phyloP scores from a whole-genome alignment of 2,329 filamentous ascomycete genomes.

The Cercospora brassicicola region DNA sequence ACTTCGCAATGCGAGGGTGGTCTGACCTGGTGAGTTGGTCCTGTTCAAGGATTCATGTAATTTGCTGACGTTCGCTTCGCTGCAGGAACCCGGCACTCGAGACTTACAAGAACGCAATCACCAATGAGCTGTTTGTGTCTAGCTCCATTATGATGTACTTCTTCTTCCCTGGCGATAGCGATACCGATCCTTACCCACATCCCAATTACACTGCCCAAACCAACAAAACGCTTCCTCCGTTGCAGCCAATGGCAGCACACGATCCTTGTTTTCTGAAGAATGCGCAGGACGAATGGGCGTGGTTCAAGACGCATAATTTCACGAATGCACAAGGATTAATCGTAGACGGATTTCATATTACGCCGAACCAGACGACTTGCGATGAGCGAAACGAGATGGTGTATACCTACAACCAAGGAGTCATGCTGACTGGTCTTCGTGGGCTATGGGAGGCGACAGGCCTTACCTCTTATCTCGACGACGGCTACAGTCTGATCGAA shows the following conservation, averaged over 20 bases:
- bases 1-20: conserved; percentile 77
- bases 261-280: conserved; percentile 66
- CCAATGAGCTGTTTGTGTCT: conserved; percentile 85
- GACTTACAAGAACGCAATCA: conserved; percentile 96
- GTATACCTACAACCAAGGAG: conserved; percentile 95
- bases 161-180: conserved; percentile 78
- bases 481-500: conserved; percentile 74
- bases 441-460: conserved; percentile 80
- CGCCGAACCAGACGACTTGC: conserved; percentile 57
- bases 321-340: conserved; percentile 70
- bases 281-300: conserved; percentile 75
- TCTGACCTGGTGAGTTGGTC: too few species aligned
- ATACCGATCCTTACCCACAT: conserved; percentile 47
- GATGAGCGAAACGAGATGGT: conserved; percentile 83
- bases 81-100: conserved; percentile 64
- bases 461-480: conserved; percentile 66
- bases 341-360: conserved; percentile 86
- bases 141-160: conserved; percentile 89
- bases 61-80: neutral
- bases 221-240: conserved; percentile 49
- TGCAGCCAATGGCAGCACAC: conserved; percentile 30
- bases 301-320: conserved; percentile 80
- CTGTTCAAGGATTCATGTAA: too few species aligned
- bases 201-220: conserved; percentile 39
- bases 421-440: conserved; percentile 78